Base-by-base conservation (phyloP, 345 rosid species). In the Mallotus nudiflorus region DNA sequence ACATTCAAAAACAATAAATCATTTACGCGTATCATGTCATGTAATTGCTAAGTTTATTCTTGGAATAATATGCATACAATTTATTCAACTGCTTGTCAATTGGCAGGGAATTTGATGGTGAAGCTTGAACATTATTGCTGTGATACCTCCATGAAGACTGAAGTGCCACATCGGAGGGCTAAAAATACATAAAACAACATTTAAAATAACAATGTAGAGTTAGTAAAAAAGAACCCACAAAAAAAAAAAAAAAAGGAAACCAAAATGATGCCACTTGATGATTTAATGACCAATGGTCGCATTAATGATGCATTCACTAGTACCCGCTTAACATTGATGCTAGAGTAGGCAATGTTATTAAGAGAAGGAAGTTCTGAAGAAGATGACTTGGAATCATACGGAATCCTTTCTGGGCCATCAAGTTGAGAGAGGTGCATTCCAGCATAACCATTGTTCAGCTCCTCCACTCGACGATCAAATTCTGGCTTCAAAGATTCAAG, bases 401-500 rank as follows among this genome's bases (percentile, higher is more conserved):
- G 71, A 67, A 46, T 65, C 59, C 68, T 69, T 2, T 76, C 73
- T 4, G 66, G 62, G 61, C 68, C 73, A 82, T 83, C 87, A 69
- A 78, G 78, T 65, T 78, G 83, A 70, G 24, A 65, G 42, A 62
- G 56, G 78, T 67, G 72, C 4, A 68, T 56, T 56, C 78, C 82
- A 11, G 79, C 69, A 46, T 67, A 64, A 2, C 66, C 77, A 71
- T 62, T 81, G 72, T 90, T 84, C 49, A 85, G 77, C 73, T 90
- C 82, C 53, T 88, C 79, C 49, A 88, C 80, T 67, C 49, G 77
- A 66, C 70, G 83, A 19, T 80, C 71, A 29, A 89, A 89, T 75
- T 91, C 90, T 3, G 96, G 98, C 75, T 96, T 86, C 75, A 89
- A 77, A 66, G 81, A 73, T 79, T 96, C 98, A 24, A 96, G 92